Evolutionary conservation across 768 basidiomycete genomes (phyloP).

Genomic region (Tephrocybe sp.): DNA sequence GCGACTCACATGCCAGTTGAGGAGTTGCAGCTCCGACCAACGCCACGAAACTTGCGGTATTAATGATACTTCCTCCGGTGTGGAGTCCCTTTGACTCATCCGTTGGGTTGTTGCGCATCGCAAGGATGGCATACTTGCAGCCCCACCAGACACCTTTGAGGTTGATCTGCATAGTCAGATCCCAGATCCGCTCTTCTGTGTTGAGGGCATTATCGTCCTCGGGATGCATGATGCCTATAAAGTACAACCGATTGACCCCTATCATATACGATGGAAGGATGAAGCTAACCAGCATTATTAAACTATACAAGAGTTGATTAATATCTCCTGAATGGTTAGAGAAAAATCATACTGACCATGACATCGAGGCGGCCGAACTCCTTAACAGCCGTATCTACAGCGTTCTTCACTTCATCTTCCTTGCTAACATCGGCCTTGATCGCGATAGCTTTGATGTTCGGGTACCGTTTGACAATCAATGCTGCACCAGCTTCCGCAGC

Average conservation of each 20-base stretch:
- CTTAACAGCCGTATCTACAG: conserved; percentile 75
- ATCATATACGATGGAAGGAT: neutral
- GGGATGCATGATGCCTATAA: conserved; percentile 94
- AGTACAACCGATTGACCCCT: neutral
- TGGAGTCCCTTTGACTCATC: conserved; percentile 80
- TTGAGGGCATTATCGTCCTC: conserved; percentile 92
- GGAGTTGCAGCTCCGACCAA: conserved; percentile 95
- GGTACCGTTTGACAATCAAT: conserved; percentile 62
- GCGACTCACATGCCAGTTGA: conserved; percentile 88
- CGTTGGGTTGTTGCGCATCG: conserved; percentile 90
- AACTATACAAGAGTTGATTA: conserved; percentile 50
- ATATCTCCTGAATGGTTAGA: neutral
- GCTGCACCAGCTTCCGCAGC: conserved; percentile 68
- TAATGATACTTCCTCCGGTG: conserved; percentile 90
- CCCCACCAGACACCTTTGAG: conserved; percentile 99
- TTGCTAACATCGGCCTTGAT: conserved; percentile 85
- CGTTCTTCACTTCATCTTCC: conserved; percentile 80
- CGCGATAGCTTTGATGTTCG: conserved; percentile 66
- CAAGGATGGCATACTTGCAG: conserved; percentile 94
- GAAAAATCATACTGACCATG: conserved; percentile 56
- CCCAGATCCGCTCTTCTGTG: conserved; percentile 97
- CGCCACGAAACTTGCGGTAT: conserved; percentile 97
- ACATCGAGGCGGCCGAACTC: conserved; percentile 93
- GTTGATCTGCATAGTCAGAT: conserved; percentile 89
- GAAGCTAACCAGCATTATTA: conserved; percentile 76